A percentile compares a stretch with the other conserved stretches of the same genome.
Evolutionary conservation across 2,329 filamentous ascomycete genomes (phyloP).

Genomic region (Clarireedia sp.): DNA sequence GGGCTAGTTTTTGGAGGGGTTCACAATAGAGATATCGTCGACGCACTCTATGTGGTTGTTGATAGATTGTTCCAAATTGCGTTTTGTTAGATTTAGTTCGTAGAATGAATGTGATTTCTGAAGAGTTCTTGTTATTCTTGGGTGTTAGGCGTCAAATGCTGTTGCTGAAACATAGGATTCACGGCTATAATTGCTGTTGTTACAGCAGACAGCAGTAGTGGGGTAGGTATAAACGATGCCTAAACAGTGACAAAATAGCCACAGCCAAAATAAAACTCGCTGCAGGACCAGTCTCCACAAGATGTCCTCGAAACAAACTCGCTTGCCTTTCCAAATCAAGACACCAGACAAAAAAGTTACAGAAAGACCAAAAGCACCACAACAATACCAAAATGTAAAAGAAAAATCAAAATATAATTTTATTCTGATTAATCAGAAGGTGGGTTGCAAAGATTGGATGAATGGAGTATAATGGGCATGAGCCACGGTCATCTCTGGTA

Average conservation of each 20-base stretch:
- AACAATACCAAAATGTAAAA: background rate
- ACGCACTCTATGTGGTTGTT: no score
- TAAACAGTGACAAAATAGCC: no score
- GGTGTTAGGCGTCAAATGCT: background rate
- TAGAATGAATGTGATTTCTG: no score
- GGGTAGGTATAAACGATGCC: background rate
- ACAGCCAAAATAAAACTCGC: no score
- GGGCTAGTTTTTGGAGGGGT: background rate
- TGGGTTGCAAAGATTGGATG: conserved; percentile 42
- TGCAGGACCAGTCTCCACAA: background rate
- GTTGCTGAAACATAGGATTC: background rate
- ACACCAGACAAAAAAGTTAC: background rate
- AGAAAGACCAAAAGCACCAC: background rate
- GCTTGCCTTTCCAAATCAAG: background rate
- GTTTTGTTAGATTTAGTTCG: no score
- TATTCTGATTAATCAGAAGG: conserved; percentile 23
- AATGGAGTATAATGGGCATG: conserved; percentile 45
- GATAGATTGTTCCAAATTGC: no score
- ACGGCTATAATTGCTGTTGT: background rate
- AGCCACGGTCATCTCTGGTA: conserved; percentile 34
- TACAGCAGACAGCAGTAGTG: no score
- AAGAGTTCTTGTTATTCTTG: no score
- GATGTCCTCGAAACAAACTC: background rate
- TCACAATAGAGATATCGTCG: background rate
- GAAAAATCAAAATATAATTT: conserved; percentile 12